phyloP scores from a whole-genome alignment of 2,329 filamentous ascomycete species.

The Aspergillus udagawae region DNA sequence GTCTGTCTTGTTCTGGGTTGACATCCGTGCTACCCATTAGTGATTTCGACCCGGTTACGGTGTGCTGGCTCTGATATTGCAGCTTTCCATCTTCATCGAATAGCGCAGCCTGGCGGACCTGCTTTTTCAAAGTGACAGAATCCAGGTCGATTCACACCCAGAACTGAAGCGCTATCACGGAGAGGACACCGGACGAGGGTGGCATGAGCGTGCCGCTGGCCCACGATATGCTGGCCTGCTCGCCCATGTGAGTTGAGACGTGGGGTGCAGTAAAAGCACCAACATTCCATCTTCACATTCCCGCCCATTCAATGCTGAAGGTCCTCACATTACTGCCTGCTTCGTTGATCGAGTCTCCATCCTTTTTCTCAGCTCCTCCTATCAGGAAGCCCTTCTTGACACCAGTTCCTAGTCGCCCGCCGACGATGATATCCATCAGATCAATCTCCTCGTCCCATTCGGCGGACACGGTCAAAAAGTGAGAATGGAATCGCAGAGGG shows the following conservation, averaged over 20 bases:
- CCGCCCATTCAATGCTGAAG: slow-evolving; percentile 91
- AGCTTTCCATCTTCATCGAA: neutral
- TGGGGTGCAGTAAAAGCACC: neutral
- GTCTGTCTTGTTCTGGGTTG: neutral
- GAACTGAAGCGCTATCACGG: neutral
- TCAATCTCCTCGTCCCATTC: slow-evolving; percentile 86
- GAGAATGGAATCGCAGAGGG: slow-evolving; percentile 88
- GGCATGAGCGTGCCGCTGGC: neutral
- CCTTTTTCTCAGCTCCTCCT: slow-evolving; percentile 58
- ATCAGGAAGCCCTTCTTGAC: slow-evolving; percentile 95
- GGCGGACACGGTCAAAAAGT: slow-evolving; percentile 81
- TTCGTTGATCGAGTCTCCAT: slow-evolving; percentile 34
- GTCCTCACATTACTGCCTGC: slow-evolving; percentile 52
- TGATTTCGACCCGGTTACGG: neutral
- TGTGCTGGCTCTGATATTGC: neutral
- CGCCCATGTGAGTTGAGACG: neutral
- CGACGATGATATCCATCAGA: slow-evolving; percentile 78
- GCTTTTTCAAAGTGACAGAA: neutral
- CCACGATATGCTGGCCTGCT: neutral
- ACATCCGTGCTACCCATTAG: neutral
- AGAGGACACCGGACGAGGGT: neutral
- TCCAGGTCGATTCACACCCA: too few species aligned
- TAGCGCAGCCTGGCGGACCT: neutral
- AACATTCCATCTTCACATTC: slow-evolving; percentile 60
- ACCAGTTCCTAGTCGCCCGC: slow-evolving; percentile 82